These are phyloP conservation scores for Xylaria hypoxylon DNA, from an alignment of 2,329 filamentous ascomycete species.

Conservation along the genomic window DNA sequence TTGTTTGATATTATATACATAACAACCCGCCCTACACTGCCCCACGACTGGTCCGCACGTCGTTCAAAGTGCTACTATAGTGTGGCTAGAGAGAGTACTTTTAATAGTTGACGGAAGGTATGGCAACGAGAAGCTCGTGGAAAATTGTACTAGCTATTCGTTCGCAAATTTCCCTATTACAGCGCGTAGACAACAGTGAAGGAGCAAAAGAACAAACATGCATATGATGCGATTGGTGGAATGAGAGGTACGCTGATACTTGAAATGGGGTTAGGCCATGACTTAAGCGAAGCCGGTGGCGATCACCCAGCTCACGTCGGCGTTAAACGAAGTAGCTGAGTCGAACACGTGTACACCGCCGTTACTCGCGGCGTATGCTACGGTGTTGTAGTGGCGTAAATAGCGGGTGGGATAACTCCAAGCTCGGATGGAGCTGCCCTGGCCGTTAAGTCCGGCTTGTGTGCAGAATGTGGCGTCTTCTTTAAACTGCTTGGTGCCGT, in stretches of 20 bases:
- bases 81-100: no score
- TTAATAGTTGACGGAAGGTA: neutral
- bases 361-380: constrained; percentile 48
- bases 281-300: constrained; percentile 54
- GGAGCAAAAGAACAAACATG: neutral
- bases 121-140: no score
- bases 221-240: neutral
- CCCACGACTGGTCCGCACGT: no score
- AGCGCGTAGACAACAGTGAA: no score
- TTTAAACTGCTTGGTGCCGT: constrained; percentile 66
- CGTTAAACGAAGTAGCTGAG: constrained; percentile 59
- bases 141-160: no score
- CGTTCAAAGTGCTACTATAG: no score
- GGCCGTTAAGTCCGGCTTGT: constrained; percentile 61
- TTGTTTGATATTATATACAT: neutral
- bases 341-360: constrained; percentile 61
- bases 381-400: constrained; percentile 65
- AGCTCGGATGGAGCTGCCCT: constrained; percentile 63
- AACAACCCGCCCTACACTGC: neutral
- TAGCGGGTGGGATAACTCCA: constrained; percentile 72
- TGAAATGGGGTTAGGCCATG: no score
- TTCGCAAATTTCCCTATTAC: no score
- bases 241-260: neutral
- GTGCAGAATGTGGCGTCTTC: constrained; percentile 75
- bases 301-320: constrained; percentile 66